A percentile compares a stretch with the other conserved stretches of the same genome.
Conservation (phyloP, 495 filamentous ascomycete genomes). For the Tuber brumale region DNA sequence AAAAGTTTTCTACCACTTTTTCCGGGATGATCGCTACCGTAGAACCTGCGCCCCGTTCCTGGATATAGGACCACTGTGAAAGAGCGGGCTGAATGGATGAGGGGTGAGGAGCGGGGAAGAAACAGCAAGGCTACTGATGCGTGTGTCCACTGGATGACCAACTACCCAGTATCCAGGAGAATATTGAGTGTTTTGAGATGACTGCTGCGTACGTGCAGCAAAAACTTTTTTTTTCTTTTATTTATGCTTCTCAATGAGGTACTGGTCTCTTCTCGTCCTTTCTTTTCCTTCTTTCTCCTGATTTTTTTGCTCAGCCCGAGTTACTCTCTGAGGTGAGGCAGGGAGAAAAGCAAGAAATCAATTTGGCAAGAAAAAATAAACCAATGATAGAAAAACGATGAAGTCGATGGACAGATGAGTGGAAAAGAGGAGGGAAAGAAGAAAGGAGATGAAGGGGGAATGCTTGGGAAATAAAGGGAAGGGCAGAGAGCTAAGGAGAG, state of each 20-base stretch:
- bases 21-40: slow-evolving; percentile 11
- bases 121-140: slow-evolving; percentile 15
- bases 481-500: slow-evolving; percentile 2
- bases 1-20: slow-evolving; percentile 16
- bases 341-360: not conserved
- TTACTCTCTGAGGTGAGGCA: slow-evolving; percentile 5
- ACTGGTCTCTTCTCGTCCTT: not conserved
- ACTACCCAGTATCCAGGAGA: not conserved
- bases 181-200: slow-evolving; percentile 18
- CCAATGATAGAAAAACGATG: slow-evolving; percentile 9
- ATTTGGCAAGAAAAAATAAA: not conserved
- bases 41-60: slow-evolving; percentile 19
- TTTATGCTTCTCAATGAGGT: slow-evolving; percentile 9
- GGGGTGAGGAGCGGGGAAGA: slow-evolving; percentile 17
- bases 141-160: slow-evolving; percentile 13
- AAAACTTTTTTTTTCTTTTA: slow-evolving; percentile 7
- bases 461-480: slow-evolving; percentile 7
- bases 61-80: slow-evolving; percentile 9
- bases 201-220: slow-evolving; percentile 11
- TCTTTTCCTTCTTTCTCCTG: not conserved
- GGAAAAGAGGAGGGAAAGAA: slow-evolving; percentile 6
- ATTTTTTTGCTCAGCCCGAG: slow-evolving; percentile 11
- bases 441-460: slow-evolving; percentile 21
- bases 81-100: slow-evolving; percentile 7
- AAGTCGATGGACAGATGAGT: slow-evolving; percentile 12